A percentile compares a stretch with the other conserved stretches of the same genome.
Evolutionary conservation across 2,329 filamentous ascomycete species (phyloP).

Genomic region (Colletotrichum australisinense): DNA sequence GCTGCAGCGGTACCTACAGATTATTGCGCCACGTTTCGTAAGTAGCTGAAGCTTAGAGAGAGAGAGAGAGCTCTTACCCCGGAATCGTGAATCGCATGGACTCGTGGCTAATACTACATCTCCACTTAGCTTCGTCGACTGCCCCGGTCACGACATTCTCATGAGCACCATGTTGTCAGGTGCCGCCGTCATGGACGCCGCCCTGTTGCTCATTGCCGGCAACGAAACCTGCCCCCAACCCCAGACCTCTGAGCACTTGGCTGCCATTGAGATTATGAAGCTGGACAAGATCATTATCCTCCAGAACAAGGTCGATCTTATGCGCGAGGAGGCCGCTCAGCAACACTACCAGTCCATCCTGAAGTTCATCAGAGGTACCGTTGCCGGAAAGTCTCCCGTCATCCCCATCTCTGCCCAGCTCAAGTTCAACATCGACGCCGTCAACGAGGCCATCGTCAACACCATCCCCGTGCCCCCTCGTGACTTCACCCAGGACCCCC

Average conservation of each 20-base stretch:
- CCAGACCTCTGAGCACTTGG: conserved; percentile 98
- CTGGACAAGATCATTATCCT: conserved; percentile 99
- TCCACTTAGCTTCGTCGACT: conserved; percentile 85
- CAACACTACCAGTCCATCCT: conserved; percentile 97
- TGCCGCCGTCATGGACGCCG: conserved; percentile 99
- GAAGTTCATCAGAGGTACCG: conserved; percentile 98
- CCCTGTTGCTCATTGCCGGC: conserved; percentile 93
- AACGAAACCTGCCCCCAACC: conserved; percentile 99
- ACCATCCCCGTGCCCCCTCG: conserved; percentile 92
- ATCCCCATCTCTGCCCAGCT: conserved; percentile 98
- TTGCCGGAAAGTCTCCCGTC: conserved; percentile 93
- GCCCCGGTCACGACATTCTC: conserved; percentile 99
- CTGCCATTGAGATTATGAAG: conserved; percentile 99
- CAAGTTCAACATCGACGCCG: conserved; percentile 99
- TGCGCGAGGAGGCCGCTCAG: conserved; percentile 94
- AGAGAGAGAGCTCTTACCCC: conserved; percentile 2
- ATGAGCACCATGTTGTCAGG: conserved; percentile 99
- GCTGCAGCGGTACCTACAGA: conserved; percentile 88
- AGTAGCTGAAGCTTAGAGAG: conserved; percentile 51
- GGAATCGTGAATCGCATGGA: conserved; percentile 5
- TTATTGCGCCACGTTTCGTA: conserved; percentile 92
- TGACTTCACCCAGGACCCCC: conserved; percentile 91
- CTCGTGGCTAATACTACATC: conserved; percentile 39
- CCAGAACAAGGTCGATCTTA: conserved; percentile 99
- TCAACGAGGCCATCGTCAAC: conserved; percentile 95